Conservation (phyloP, 805 yeast genomes). For the Candida tibetensis region DNA sequence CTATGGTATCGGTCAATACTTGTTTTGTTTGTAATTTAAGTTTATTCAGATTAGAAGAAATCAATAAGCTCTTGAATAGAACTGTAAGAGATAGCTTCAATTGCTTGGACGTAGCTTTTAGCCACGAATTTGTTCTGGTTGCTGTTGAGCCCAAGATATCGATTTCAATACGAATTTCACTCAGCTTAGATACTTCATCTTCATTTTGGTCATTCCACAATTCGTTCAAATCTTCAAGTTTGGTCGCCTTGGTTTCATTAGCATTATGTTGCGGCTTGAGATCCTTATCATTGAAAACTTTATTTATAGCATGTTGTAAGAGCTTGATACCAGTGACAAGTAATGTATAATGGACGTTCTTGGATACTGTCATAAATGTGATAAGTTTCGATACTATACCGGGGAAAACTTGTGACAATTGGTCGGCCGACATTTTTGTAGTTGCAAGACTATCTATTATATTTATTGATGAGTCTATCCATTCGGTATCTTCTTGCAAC, state of each 20-base stretch:
- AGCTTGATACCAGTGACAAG: slow-evolving; percentile 21
- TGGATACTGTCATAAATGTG: slow-evolving; percentile 21
- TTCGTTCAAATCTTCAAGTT: slow-evolving; percentile 12
- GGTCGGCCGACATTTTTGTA: slow-evolving; percentile 25
- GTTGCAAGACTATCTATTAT: slow-evolving; percentile 14
- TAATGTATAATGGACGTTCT: slow-evolving; percentile 22
- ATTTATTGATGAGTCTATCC: slow-evolving; percentile 11
- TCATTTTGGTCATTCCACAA: slow-evolving; percentile 7
- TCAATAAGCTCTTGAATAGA: slow-evolving; percentile 29
- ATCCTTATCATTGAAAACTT: slow-evolving; percentile 30
- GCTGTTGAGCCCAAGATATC: slow-evolving; percentile 1
- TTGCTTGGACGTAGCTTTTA: slow-evolving; percentile 36
- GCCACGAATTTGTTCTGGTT: slow-evolving; percentile 31
- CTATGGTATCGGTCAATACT: slow-evolving; percentile 20
- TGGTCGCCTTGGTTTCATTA: slow-evolving; percentile 3
- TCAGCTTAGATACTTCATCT: background rate
- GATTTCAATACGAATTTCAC: slow-evolving; percentile 4
- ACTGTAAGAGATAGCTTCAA: slow-evolving; percentile 32
- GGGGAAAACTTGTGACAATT: slow-evolving; percentile 38
- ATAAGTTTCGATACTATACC: slow-evolving; percentile 36
- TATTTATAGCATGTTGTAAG: slow-evolving; percentile 18
- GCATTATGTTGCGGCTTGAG: slow-evolving; percentile 7
- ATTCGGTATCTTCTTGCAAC: slow-evolving; percentile 17
- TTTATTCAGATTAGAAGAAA: slow-evolving; percentile 15
- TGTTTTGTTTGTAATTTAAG: slow-evolving; percentile 23